Conservation (phyloP, 2,329 filamentous ascomycete genomes). For the Fusarium nematophilum region DNA sequence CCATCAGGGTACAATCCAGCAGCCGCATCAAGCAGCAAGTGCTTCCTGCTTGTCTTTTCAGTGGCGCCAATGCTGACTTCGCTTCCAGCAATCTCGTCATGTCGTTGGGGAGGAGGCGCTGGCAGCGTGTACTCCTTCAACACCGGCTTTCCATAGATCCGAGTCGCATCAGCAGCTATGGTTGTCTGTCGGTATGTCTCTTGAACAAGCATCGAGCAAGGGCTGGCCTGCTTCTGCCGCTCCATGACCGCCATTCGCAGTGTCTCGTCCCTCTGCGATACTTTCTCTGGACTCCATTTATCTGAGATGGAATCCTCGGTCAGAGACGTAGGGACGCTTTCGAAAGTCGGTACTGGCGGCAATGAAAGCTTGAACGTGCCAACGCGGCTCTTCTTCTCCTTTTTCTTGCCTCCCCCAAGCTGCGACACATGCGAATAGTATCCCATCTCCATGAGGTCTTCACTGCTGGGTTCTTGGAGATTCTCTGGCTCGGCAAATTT, state of each 20-base stretch:
- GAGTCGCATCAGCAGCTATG: neutral
- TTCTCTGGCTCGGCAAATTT: neutral
- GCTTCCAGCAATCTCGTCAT: neutral
- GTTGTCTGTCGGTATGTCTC: slow-evolving; percentile 5
- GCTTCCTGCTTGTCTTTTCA: slow-evolving; percentile 14
- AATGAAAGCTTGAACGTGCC: neutral
- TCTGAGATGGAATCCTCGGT: slow-evolving; percentile 14
- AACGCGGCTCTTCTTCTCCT: neutral
- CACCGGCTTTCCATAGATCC: neutral
- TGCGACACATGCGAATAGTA: slow-evolving; percentile 12
- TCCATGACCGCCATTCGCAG: neutral
- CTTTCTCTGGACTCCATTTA: slow-evolving; percentile 34
- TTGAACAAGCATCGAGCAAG: neutral
- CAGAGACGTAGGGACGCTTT: neutral
- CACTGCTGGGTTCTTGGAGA: slow-evolving; percentile 61
- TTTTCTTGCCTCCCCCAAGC: neutral
- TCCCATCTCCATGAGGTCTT: slow-evolving; percentile 53
- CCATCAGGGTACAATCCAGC: slow-evolving; percentile 8
- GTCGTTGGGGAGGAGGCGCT: neutral
- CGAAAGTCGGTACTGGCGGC: neutral
- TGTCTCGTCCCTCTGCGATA: slow-evolving; percentile 19
- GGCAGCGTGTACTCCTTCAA: slow-evolving; percentile 1
- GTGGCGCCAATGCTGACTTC: neutral
- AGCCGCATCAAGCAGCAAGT: slow-evolving; percentile 9
- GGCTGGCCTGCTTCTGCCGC: neutral